Evolutionary conservation across 441 rosid species (phyloP), one percentile per base, ranked within the genome.

Genomic region (Syzygium syzygioides): DNA sequence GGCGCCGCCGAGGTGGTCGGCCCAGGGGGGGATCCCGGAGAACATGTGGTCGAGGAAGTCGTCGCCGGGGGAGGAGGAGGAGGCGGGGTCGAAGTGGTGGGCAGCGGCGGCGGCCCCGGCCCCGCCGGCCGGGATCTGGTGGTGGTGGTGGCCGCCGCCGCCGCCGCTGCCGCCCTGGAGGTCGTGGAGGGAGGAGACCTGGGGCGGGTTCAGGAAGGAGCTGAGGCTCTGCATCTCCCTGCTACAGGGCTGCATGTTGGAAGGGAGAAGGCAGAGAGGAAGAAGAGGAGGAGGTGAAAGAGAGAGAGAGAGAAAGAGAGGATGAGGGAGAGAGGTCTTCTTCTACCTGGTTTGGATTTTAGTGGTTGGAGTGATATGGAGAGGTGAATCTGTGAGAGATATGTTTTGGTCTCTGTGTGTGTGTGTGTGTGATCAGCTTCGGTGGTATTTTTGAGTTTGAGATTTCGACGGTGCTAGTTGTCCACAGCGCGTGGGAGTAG

Each of bases 41-140:
- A 97, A 90, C 93, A 95, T 93, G 88, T 95, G 97, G 19, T 94
- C 94, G 19, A 95, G 92, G 90, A 95, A 93, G 86, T 93, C 96
- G 85, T 94, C 96, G 53, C 91, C 91, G 20, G 93, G 87, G 4
- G 94, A 68, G 79, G 79, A 66, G 48, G 79, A n/a, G 55, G 95
- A 37, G 41, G 41, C 41, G 34, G 34, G 91, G 87, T 93, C 93
- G 87, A 92, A 94, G 88, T 89, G 91, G 26, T 92, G 84, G 91
- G 64, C 9, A n/a, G 19, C 9, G 80, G 19, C 17, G 30, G 7
- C 64, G 30, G 1, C 62, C n/a, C 2, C 60, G 62, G 14, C 62
- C 28, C 14, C 62, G 64, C 9, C 13, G 52, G 19, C 84, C 12
- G 93, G 96, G 91, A 92, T 94, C 94, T 94, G 93, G n/a, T 87